Conservation (phyloP, 192 early-diverging fungal species). For the Entomortierella parvispora region DNA sequence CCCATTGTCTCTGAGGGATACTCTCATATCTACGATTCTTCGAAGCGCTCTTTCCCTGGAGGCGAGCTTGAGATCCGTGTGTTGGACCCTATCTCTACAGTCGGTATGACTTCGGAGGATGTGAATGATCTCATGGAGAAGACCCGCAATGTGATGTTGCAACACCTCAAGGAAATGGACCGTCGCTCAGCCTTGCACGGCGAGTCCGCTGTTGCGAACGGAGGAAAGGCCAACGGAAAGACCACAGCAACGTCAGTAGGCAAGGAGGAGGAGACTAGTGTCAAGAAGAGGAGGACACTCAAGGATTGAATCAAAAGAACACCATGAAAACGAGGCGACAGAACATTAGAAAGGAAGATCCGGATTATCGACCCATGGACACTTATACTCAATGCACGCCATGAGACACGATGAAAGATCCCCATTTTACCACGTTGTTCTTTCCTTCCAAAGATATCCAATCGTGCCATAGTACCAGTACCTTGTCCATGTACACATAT, state of each 20-base stretch:
- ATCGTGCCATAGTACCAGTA: no score
- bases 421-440: no score
- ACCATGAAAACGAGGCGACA: no score
- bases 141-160: constrained; percentile 63
- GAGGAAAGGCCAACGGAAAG: constrained; percentile 13
- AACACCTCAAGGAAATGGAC: constrained; percentile 61
- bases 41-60: constrained; percentile 57
- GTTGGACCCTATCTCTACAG: constrained; percentile 62
- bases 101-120: constrained; percentile 50
- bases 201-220: background rate
- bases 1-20: constrained; percentile 87
- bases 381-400: no score
- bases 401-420: no score
- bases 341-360: no score
- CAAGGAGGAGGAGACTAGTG: constrained; percentile 18
- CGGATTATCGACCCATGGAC: no score
- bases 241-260: constrained; percentile 31
- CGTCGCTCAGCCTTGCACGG: background rate
- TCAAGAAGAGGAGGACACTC: constrained; percentile 47
- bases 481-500: no score
- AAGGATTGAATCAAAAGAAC: constrained; percentile 20
- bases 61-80: constrained; percentile 68
- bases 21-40: constrained; percentile 66
- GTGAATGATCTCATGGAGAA: constrained; percentile 58
- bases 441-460: no score